Percentiles rank a stretch among this genome's conserved stretches.
These are phyloP conservation scores for Crotalaria pallida DNA, from an alignment of 306 rosid genomes.

Conservation along the genomic window DNA sequence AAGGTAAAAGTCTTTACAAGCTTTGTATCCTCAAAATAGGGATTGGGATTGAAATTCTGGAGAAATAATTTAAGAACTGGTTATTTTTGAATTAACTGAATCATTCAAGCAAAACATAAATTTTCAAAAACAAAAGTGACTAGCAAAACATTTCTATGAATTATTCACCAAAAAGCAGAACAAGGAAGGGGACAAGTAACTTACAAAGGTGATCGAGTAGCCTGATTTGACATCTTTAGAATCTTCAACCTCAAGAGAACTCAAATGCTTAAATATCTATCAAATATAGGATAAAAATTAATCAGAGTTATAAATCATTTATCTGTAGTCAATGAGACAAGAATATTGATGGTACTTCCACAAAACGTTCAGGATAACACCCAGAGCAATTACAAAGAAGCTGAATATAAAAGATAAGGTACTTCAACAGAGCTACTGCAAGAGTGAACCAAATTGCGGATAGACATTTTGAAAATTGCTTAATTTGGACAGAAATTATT, in stretches of 20 bases:
- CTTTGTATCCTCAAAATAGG: slow-evolving; percentile 81
- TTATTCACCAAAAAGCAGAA: not conserved
- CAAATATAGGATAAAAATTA: slow-evolving; percentile 3
- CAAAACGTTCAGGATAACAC: not conserved
- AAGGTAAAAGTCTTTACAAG: slow-evolving; percentile 78
- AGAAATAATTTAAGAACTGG: not conserved
- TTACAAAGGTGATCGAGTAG: slow-evolving; percentile 72
- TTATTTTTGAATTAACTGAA: not conserved
- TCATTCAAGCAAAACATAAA: not conserved
- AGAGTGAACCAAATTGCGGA: not conserved
- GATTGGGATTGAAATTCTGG: slow-evolving; percentile 80
- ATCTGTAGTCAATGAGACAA: not conserved
- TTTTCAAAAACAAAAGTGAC: not conserved
- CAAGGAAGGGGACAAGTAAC: slow-evolving; percentile 25
- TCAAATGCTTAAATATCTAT: slow-evolving; percentile 81
- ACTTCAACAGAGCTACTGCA: not conserved
- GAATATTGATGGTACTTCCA: not conserved
- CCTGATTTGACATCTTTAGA: slow-evolving; percentile 86
- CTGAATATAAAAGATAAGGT: not conserved
- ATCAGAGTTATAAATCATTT: not conserved
- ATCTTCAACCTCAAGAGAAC: slow-evolving; percentile 88
- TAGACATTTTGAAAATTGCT: not conserved
- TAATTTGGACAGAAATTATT: not conserved
- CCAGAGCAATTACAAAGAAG: not conserved
- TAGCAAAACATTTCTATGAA: not conserved